Evolutionary conservation across 2,329 filamentous ascomycete species (phyloP).

Genomic region (Fusarium sp.): DNA sequence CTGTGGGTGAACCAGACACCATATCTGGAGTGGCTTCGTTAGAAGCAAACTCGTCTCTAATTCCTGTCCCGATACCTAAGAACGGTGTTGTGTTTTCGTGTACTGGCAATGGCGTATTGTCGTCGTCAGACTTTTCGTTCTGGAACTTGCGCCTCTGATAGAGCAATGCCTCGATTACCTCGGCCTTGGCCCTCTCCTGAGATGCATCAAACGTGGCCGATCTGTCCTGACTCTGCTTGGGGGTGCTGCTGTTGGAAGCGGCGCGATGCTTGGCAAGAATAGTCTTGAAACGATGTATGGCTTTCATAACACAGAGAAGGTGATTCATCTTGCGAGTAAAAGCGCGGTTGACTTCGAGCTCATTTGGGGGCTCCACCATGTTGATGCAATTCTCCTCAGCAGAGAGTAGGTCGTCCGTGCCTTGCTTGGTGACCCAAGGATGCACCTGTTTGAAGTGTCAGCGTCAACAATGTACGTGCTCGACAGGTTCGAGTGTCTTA

Average conservation of each 20-base stretch:
- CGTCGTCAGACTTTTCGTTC: constrained; percentile 44
- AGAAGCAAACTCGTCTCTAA: constrained; percentile 60
- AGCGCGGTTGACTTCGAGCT: constrained; percentile 89
- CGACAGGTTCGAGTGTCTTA: constrained; percentile 60
- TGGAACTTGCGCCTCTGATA: constrained; percentile 60
- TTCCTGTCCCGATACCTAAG: constrained; percentile 81
- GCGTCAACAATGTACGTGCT: background rate
- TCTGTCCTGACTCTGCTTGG: constrained; percentile 13
- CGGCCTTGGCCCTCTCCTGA: constrained; percentile 56
- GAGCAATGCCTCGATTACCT: constrained; percentile 64
- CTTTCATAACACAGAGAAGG: constrained; percentile 90
- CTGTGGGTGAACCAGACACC: constrained; percentile 86
- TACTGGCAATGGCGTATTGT: constrained; percentile 64
- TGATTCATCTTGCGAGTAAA: constrained; percentile 92
- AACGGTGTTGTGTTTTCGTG: constrained; percentile 74
- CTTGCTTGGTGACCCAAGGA: constrained; percentile 89
- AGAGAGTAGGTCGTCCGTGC: constrained; percentile 81
- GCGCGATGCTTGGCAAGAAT: constrained; percentile 63
- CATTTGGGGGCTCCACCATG: constrained; percentile 84
- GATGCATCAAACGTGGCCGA: constrained; percentile 42
- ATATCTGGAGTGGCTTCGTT: constrained; percentile 59
- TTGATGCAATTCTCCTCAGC: constrained; percentile 88
- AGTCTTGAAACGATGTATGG: constrained; percentile 87
- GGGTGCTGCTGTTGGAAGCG: constrained; percentile 21
- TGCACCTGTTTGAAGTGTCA: constrained; percentile 74